Conservation (phyloP, 1,139 yeast genomes). For the Sugiyamaella pinicola region DNA sequence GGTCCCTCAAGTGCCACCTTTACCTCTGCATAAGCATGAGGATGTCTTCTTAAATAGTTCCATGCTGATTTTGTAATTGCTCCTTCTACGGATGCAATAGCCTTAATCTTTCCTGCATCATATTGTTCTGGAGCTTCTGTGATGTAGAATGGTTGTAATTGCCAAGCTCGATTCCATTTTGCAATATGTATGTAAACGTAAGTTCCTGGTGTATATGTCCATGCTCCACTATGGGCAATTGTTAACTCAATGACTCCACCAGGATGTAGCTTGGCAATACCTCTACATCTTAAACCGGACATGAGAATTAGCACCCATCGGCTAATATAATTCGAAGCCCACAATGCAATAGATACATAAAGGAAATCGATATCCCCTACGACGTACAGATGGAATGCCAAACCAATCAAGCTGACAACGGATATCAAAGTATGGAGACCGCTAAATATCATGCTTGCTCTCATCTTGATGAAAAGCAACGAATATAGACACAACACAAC, state of each 20-base stretch:
- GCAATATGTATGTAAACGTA: conserved; percentile 61
- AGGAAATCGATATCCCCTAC: conserved; percentile 46
- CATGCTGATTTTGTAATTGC: conserved; percentile 17
- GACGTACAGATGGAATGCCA: conserved; percentile 17
- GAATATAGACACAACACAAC: conserved; percentile 6
- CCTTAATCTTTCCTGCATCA: conserved; percentile 18
- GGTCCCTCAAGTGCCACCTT: conserved; percentile 55
- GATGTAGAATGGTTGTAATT: conserved; percentile 70
- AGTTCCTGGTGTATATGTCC: conserved; percentile 57
- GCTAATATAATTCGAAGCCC: conserved; percentile 48
- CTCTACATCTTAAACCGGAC: conserved; percentile 43
- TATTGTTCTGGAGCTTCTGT: conserved; percentile 34
- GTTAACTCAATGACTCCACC: conserved; percentile 38
- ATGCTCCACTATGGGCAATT: conserved; percentile 35
- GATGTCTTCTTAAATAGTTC: conserved; percentile 23
- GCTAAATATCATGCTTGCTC: neutral
- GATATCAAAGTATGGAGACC: conserved; percentile 5
- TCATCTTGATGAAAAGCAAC: neutral
- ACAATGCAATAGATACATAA: conserved; percentile 43
- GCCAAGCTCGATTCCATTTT: conserved; percentile 46
- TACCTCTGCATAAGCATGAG: conserved; percentile 22
- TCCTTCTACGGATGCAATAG: conserved; percentile 16
- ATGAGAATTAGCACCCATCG: conserved; percentile 44
- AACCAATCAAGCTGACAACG: conserved; percentile 4
- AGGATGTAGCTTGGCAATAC: conserved; percentile 35